phyloP scores from a whole-genome alignment of 371 early-diverging fungal genomes.

The Mucor velutinosus region DNA sequence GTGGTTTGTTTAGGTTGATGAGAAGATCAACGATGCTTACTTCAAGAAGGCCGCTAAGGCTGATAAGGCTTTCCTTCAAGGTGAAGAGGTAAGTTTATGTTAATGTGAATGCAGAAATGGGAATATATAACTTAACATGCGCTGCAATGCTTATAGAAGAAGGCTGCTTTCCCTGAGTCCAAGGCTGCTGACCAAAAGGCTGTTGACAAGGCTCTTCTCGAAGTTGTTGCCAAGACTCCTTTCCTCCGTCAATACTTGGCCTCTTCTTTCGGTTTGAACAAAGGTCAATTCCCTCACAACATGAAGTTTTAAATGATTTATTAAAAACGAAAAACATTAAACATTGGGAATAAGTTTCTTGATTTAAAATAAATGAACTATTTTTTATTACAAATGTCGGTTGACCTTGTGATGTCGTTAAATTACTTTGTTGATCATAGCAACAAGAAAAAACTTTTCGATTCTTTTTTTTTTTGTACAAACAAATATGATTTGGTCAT shows the following conservation, averaged over 20 bases:
- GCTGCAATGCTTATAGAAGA: constrained; percentile 38
- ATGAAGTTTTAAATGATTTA: constrained; percentile 82
- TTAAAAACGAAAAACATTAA: constrained; percentile 16
- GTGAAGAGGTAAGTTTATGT: constrained; percentile 49
- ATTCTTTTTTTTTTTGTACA: background rate
- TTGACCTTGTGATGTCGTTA: background rate
- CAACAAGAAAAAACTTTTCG: background rate
- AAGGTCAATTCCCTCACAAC: constrained; percentile 95
- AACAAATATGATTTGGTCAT: constrained; percentile 5
- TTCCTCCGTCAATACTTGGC: constrained; percentile 85
- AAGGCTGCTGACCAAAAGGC: constrained; percentile 86
- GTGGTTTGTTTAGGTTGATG: constrained; percentile 64
- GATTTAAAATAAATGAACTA: constrained; percentile 1
- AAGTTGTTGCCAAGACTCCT: constrained; percentile 82
- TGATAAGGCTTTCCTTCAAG: constrained; percentile 90
- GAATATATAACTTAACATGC: background rate
- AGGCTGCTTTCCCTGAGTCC: constrained; percentile 68
- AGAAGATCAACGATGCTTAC: constrained; percentile 91
- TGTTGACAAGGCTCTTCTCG: constrained; percentile 83
- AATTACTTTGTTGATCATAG: too few species aligned
- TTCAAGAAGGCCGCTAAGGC: constrained; percentile 81
- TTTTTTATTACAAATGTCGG: background rate
- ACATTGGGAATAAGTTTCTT: constrained; percentile 3
- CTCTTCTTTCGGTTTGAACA: constrained; percentile 84
- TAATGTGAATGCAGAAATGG: background rate